Evolutionary conservation across 83 land plant genomes (phyloP), one percentile per base, ranked within the genome.

Genomic region (Diphasiastrum complanatum): DNA sequence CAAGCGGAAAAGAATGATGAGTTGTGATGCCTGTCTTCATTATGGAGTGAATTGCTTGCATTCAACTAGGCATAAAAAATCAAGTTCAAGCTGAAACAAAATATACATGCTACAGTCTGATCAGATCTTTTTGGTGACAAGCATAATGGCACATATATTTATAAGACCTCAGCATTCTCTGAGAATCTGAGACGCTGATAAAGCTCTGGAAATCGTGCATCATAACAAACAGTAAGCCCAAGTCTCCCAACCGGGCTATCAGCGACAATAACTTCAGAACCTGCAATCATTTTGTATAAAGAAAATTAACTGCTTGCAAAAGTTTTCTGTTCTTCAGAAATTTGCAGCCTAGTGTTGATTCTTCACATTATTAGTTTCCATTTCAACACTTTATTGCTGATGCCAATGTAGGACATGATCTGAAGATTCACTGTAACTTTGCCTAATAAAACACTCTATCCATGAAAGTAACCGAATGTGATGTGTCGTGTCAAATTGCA

Each of bases 141-240:
- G 2, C 47, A 25, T 33, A 4, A 31, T 10, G 31, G 22, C 0
- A 3, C 23, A 16, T 19, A 12, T 34, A 26, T 18, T 22, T 28
- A 2, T 14, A 25, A 11, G 43, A 89, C 99, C 84, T 93, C 77
- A 29, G 91, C 91, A 29, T 83, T 67, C 36, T 83, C 82, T 37
- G 75, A 65, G 51, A 93, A 93, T 45, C 99, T 74, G 5, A 93
- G 73, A 38, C 73, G 77, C 52, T 88, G 96, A 57, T 88, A 93
- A 16, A 93, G 66, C 71, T 93, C 99, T n/a, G 99, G 96, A 62
- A 93, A 93, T 69, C 99, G 78, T 72, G 89, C 70, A 66, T 93
- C 99, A 71, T 93, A 93, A 78, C 99, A 93, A 32, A 93, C 84
- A 24, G 91, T 93, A 5, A 85, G 65, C 45, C 99, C 99, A 38